Evolutionary conservation across 2,329 filamentous ascomycete genomes (phyloP).

Genomic region (Calonectria leucothoes): DNA sequence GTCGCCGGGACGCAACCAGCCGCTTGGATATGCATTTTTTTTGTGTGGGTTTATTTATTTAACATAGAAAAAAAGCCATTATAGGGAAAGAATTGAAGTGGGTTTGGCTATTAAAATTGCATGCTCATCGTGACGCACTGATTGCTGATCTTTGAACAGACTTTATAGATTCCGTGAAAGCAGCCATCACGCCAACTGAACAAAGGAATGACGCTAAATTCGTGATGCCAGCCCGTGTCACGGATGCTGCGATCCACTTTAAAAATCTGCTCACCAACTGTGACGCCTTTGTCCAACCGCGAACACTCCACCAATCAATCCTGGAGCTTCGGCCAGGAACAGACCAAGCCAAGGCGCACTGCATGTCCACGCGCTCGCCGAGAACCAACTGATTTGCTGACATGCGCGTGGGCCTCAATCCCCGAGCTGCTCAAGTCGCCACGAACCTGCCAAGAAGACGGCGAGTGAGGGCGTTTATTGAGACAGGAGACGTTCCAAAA

Average conservation of each 20-base stretch:
- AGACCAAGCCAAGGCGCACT: not conserved
- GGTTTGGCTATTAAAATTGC: not conserved
- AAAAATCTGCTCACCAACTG: not conserved
- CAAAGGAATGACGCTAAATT: not conserved
- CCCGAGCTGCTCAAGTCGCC: not conserved
- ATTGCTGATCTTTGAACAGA: not conserved
- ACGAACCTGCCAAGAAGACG: not conserved
- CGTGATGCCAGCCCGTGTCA: not conserved
- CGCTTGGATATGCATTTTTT: not conserved
- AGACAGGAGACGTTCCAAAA: not conserved
- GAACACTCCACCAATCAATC: not conserved
- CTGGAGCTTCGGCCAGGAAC: not conserved
- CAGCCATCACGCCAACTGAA: not conserved
- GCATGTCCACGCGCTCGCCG: not conserved
- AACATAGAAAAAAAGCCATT: not conserved
- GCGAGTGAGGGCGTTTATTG: not conserved
- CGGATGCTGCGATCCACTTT: not conserved
- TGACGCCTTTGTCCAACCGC: not conserved
- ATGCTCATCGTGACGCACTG: too few species aligned
- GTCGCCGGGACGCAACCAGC: not conserved
- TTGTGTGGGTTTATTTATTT: not conserved
- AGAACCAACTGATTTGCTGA: not conserved
- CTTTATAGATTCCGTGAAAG: not conserved
- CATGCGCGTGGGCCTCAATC: not conserved
- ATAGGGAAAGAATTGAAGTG: not conserved